phyloP scores from a whole-genome alignment of 192 early-diverging fungal genomes.

The Coemansia sp. region DNA sequence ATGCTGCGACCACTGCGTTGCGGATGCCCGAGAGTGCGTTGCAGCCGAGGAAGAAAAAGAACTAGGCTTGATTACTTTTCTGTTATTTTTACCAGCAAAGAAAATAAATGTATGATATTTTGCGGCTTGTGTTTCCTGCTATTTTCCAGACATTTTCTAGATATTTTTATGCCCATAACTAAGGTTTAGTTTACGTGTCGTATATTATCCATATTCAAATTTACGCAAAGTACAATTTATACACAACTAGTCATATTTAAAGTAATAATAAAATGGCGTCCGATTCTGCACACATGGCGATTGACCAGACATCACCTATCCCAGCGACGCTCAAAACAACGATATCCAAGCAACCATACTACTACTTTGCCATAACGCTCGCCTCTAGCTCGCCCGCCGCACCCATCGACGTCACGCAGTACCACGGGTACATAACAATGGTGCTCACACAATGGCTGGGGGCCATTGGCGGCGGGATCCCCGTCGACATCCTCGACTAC shows the following conservation, averaged over 20 bases:
- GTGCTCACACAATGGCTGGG: constrained; percentile 42
- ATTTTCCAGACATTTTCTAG: no score
- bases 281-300: constrained; percentile 7
- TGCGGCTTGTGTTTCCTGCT: no score
- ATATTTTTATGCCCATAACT: no score
- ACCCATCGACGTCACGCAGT: constrained; percentile 15
- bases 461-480: constrained; percentile 29
- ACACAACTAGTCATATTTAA: not conserved
- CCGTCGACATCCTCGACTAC: constrained; percentile 35
- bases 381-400: constrained; percentile 2
- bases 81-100: not conserved
- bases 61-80: not conserved
- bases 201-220: no score
- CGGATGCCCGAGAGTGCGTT: constrained; percentile 28
- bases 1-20: constrained; percentile 23
- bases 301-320: constrained; percentile 2
- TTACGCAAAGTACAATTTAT: no score
- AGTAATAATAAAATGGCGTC: not conserved
- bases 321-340: constrained; percentile 30
- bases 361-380: constrained; percentile 41
- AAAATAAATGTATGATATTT: not conserved
- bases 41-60: constrained; percentile 26
- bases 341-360: constrained; percentile 45
- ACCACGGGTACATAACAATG: constrained; percentile 26
- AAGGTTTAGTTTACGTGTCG: no score